Conservation (phyloP, 768 basidiomycete species). For the Fomitopsis pulvina region DNA sequence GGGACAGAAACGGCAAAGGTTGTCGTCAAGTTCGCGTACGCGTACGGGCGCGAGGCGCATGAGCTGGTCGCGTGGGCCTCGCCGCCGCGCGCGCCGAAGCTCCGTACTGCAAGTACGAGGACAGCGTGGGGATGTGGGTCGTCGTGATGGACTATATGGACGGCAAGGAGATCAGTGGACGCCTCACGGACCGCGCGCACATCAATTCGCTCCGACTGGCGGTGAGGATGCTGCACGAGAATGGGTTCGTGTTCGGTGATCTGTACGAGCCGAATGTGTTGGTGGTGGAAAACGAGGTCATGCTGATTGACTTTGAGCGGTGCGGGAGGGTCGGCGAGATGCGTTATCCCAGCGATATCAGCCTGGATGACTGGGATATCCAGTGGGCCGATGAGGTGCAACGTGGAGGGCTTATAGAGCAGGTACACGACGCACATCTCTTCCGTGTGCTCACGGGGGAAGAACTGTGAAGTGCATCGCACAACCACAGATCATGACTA, state of each 20-base stretch:
- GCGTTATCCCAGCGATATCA: constrained; percentile 4
- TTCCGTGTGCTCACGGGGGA: not conserved
- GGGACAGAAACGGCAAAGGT: not conserved
- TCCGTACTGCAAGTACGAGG: not conserved
- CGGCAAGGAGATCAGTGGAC: not conserved
- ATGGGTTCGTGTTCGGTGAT: constrained; percentile 25
- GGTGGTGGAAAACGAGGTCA: constrained; percentile 1
- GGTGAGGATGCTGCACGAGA: constrained; percentile 10
- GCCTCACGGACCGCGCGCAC: not conserved
- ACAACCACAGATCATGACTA: not conserved
- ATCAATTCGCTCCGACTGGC: constrained; percentile 4
- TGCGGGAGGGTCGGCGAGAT: constrained; percentile 4
- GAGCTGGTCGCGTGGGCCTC: constrained; percentile 1
- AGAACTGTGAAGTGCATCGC: not conserved
- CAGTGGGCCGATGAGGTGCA: constrained; percentile 5
- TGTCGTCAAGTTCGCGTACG: constrained; percentile 3
- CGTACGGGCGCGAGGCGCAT: constrained; percentile 1
- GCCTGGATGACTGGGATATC: not conserved
- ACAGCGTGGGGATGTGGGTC: constrained; percentile 7
- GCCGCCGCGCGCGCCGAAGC: too few relatives aligned
- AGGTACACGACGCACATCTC: constrained; percentile 6
- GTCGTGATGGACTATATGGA: constrained; percentile 12
- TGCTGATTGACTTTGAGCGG: constrained; percentile 6
- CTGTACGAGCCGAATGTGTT: constrained; percentile 23
- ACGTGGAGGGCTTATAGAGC: constrained; percentile 5